Evolutionary conservation across 352 stramenopile genomes (phyloP).

Genomic region (Phytophthora rubi): DNA sequence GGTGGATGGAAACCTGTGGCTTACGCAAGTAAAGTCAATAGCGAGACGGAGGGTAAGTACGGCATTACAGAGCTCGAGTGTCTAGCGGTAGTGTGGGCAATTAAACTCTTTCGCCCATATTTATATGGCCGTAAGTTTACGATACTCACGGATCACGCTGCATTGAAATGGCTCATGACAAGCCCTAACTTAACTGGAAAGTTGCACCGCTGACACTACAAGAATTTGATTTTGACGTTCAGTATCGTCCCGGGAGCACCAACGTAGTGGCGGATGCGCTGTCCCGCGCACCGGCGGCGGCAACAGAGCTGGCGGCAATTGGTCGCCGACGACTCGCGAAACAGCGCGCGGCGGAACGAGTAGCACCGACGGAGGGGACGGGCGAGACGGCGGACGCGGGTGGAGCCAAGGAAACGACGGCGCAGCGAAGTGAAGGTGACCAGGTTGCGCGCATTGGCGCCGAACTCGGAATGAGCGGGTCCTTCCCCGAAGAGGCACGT

Average conservation of each 20-base stretch:
- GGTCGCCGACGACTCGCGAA: neutral
- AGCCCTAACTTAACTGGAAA: neutral
- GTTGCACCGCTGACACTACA: conserved; percentile 27
- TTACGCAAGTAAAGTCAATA: conserved; percentile 3
- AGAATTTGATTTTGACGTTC: conserved; percentile 26
- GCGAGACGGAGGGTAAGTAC: neutral
- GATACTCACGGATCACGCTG: neutral
- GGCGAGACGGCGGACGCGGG: neutral
- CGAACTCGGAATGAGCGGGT: no score
- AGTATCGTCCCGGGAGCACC: conserved; percentile 4
- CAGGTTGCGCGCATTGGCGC: no score
- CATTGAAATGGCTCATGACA: neutral
- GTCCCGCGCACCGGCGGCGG: conserved; percentile 8
- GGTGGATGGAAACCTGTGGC: neutral
- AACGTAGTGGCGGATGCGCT: conserved; percentile 28
- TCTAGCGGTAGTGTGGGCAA: neutral
- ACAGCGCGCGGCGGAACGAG: no score
- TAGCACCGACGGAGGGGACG: neutral
- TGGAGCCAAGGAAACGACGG: no score
- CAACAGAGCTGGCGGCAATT: neutral
- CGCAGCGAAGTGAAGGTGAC: no score
- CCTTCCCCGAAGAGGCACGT: no score
- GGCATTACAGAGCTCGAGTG: neutral
- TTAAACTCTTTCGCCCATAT: neutral
- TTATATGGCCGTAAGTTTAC: neutral